phyloP scores from a whole-genome alignment of 129 eudicot species.

The Escallonia herrerae region DNA sequence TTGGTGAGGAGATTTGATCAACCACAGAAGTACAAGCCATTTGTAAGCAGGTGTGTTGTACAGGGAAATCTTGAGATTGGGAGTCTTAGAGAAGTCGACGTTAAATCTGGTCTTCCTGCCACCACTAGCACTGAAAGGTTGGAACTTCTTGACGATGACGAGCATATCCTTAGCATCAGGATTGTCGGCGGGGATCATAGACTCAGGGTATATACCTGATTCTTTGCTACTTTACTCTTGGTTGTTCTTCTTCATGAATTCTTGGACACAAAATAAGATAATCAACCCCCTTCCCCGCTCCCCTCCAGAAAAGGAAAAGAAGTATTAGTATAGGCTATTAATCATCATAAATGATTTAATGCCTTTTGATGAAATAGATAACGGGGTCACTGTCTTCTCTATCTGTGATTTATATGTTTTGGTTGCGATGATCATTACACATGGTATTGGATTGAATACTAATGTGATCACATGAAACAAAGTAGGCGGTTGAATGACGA shows the following conservation, averaged over 20 bases:
- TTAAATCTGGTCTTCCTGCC: constrained; percentile 70
- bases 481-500: too few relatives aligned
- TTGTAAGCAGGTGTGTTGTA: constrained; percentile 55
- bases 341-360: too few relatives aligned
- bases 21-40: constrained; percentile 64
- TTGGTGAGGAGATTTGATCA: constrained; percentile 66
- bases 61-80: constrained; percentile 54
- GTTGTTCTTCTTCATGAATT: not conserved
- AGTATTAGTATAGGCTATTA: too few relatives aligned
- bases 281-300: too few relatives aligned
- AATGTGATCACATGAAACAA: too few relatives aligned
- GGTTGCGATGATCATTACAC: too few relatives aligned
- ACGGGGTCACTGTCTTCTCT: too few relatives aligned
- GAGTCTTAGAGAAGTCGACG: constrained; percentile 63
- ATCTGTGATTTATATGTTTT: too few relatives aligned
- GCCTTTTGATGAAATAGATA: too few relatives aligned
- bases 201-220: constrained; percentile 39
- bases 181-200: constrained; percentile 71
- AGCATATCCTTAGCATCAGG: constrained; percentile 54
- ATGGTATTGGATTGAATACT: too few relatives aligned
- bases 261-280: too few relatives aligned
- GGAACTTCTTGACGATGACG: constrained; percentile 63
- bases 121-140: constrained; percentile 63
- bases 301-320: too few relatives aligned
- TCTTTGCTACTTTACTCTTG: not conserved